These are phyloP conservation scores for Prototheca wickerhamii DNA, from an alignment of 163 green algal genomes.

Conservation along the genomic window DNA sequence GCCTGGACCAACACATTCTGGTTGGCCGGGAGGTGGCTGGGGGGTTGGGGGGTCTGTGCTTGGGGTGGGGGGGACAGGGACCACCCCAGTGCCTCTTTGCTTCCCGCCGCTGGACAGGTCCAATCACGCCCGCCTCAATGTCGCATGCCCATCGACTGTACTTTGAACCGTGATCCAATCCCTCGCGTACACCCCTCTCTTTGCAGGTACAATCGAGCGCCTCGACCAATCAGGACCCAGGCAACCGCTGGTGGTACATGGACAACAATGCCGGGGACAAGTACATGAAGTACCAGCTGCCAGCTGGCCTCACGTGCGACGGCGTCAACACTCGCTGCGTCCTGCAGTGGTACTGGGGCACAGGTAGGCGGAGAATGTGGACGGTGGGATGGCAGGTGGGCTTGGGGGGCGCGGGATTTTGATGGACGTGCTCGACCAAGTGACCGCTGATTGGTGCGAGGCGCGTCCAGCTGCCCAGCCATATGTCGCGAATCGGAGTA, in stretches of 20 bases:
- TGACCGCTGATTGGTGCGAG: background rate
- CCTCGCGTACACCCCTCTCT: constrained; percentile 12
- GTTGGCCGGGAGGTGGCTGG: background rate
- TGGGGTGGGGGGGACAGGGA: no score
- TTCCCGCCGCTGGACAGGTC: no score
- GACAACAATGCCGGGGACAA: background rate
- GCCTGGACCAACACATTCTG: constrained; percentile 13
- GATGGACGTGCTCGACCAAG: background rate
- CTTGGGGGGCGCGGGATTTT: no score
- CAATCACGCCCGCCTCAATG: no score
- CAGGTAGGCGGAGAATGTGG: background rate
- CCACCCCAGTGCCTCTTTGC: no score
- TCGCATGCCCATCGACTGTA: no score
- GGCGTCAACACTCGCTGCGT: constrained; percentile 9
- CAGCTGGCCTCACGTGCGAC: constrained; percentile 7
- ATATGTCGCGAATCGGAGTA: no score
- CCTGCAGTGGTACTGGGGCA: constrained; percentile 11
- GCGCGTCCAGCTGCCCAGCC: no score
- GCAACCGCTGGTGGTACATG: constrained; percentile 6
- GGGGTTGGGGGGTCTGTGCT: background rate
- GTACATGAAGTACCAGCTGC: constrained; percentile 20
- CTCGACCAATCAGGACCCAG: constrained; percentile 11
- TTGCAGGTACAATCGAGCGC: constrained; percentile 16
- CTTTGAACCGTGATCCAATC: constrained; percentile 13
- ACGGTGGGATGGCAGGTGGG: no score